A percentile compares a stretch with the other conserved stretches of the same genome.
Conservation (phyloP, 2,329 filamentous ascomycete genomes). For the Fusarium cicatricum region DNA sequence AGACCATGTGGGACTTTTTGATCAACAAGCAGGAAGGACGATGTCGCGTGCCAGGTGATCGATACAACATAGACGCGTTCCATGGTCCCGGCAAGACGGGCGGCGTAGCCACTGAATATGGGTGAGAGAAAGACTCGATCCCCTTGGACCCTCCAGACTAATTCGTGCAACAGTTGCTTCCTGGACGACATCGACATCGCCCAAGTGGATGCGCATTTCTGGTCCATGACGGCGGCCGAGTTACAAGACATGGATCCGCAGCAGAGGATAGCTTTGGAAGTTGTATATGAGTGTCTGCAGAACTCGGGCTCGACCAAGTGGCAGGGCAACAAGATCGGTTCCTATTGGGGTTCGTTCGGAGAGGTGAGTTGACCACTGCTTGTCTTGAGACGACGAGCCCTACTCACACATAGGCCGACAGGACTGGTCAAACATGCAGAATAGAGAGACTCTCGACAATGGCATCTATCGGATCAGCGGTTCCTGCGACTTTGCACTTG, state of each 20-base stretch:
- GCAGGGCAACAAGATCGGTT: background rate
- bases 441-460: no score
- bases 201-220: background rate
- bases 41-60: background rate
- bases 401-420: no score
- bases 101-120: background rate
- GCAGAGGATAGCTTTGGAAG: background rate
- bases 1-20: background rate
- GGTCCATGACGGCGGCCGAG: background rate
- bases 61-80: background rate
- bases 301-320: background rate
- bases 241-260: background rate
- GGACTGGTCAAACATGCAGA: no score
- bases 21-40: background rate
- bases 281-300: background rate
- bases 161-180: no score
- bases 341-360: background rate
- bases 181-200: background rate
- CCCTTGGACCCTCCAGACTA: no score
- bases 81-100: background rate
- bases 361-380: no score
- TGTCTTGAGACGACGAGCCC: no score
- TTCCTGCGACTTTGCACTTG: background rate
- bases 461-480: background rate
- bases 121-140: no score